Percentiles rank a stretch among this genome's conserved stretches.
Evolutionary conservation across 257 asterid genomes (phyloP).

Genomic region (Dorcoceras hygrometricum): DNA sequence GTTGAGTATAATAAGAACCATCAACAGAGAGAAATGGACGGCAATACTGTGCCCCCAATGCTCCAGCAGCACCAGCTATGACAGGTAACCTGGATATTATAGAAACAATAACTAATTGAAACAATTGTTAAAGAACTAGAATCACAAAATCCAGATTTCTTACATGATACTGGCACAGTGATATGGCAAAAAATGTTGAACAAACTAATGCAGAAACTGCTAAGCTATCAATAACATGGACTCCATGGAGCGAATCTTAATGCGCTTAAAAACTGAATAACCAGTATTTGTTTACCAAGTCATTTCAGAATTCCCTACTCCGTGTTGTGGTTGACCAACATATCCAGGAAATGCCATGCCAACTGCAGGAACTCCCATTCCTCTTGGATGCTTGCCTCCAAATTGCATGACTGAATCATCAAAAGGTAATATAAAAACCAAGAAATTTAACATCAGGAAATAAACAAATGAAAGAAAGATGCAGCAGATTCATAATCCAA

Average conservation of each 20-base stretch:
- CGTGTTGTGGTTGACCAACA: slow-evolving; percentile 78
- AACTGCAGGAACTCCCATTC: slow-evolving; percentile 97
- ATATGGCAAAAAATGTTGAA: neutral
- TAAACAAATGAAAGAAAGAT: slow-evolving; percentile 12
- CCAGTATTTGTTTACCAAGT: slow-evolving; percentile 66
- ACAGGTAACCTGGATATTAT: slow-evolving; percentile 70
- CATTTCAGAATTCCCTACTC: slow-evolving; percentile 95
- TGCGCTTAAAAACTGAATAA: no score
- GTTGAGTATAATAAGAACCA: slow-evolving; percentile 67
- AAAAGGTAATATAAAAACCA: slow-evolving; percentile 12
- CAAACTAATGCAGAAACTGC: neutral
- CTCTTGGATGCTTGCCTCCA: slow-evolving; percentile 87
- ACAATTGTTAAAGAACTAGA: neutral
- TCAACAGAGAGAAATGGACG: slow-evolving; percentile 77
- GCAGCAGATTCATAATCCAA: neutral
- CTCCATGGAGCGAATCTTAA: neutral
- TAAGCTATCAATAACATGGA: slow-evolving; percentile 3
- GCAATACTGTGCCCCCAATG: slow-evolving; percentile 74
- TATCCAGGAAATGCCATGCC: slow-evolving; percentile 99
- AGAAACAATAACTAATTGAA: neutral
- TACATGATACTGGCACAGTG: neutral
- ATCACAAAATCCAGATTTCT: slow-evolving; percentile 2
- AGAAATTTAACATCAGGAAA: slow-evolving; percentile 12
- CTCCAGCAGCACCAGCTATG: slow-evolving; percentile 94
- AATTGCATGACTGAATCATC: slow-evolving; percentile 78